Evolutionary conservation across 768 basidiomycete genomes (phyloP).

Genomic region (Xerocomus potaroensis): DNA sequence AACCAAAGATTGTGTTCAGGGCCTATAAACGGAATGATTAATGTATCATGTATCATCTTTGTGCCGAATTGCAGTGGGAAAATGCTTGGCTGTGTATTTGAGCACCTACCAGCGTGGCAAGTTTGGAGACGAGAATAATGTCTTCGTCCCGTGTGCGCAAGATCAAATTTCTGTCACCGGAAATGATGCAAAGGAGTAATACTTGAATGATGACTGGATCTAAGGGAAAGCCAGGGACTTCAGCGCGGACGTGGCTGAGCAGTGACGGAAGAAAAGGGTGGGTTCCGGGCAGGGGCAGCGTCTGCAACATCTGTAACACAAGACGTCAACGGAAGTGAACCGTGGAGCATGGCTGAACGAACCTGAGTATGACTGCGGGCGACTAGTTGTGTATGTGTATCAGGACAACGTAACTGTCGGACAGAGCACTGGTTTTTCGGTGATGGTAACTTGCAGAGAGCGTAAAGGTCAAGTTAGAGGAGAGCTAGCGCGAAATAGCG

Average conservation of each 20-base stretch:
- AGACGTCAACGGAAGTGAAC: no score
- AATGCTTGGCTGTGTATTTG: constrained; percentile 5
- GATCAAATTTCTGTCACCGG: constrained; percentile 60
- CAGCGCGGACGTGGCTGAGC: constrained; percentile 42
- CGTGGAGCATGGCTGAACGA: no score
- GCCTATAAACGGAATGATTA: constrained; percentile 38
- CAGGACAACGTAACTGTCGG: not conserved
- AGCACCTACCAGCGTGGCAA: constrained; percentile 49
- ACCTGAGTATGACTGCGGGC: no score
- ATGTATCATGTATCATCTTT: no score
- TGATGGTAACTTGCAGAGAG: constrained; percentile 21
- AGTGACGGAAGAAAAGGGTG: constrained; percentile 48
- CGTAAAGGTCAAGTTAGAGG: not conserved
- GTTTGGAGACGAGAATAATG: constrained; percentile 50
- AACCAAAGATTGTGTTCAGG: constrained; percentile 55
- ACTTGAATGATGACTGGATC: constrained; percentile 64
- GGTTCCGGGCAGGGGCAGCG: constrained; percentile 38
- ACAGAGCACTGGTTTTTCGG: constrained; percentile 17
- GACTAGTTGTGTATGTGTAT: no score
- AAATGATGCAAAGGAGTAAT: constrained; percentile 59
- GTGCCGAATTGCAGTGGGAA: no score
- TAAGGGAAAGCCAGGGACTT: constrained; percentile 46
- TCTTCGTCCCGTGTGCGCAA: constrained; percentile 66
- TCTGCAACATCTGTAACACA: no score
- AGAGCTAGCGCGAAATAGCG: no score